Conservation (phyloP, 495 filamentous ascomycete species). For the Lophiostoma macrostomum region DNA sequence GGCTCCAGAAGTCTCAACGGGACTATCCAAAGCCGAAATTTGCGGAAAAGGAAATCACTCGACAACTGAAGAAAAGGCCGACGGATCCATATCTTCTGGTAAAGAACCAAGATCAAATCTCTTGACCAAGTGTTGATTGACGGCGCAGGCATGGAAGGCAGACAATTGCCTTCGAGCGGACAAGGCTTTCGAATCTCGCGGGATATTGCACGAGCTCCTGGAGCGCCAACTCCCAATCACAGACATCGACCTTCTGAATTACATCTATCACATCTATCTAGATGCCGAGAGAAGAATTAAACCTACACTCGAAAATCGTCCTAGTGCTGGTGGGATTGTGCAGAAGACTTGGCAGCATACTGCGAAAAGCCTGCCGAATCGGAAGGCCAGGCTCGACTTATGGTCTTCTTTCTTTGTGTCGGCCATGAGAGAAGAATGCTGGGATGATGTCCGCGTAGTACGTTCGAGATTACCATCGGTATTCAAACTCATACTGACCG, state of each 20-base stretch:
- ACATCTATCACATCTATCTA: not conserved
- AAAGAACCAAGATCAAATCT: not conserved
- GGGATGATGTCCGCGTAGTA: constrained; percentile 30
- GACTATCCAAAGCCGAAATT: constrained; percentile 19
- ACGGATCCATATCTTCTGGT: constrained; percentile 20
- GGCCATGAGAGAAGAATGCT: constrained; percentile 21
- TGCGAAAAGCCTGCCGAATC: constrained; percentile 1
- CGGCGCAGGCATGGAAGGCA: constrained; percentile 19
- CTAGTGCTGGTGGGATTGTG: not conserved
- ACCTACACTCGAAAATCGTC: not conserved
- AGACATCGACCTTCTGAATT: constrained; percentile 9
- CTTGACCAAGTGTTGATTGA: not conserved
- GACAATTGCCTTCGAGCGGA: not conserved
- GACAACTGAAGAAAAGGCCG: constrained; percentile 17
- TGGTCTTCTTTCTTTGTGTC: constrained; percentile 9
- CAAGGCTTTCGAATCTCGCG: not conserved
- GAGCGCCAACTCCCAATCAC: constrained; percentile 3
- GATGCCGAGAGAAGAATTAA: not conserved
- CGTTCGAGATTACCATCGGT: not conserved
- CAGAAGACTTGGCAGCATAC: constrained; percentile 14
- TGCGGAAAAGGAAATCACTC: constrained; percentile 2
- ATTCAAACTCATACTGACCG: not conserved
- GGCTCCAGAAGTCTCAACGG: constrained; percentile 1
- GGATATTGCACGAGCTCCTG: not conserved
- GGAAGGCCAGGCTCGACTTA: constrained; percentile 7